Percentiles rank a stretch among this genome's conserved stretches.
These are phyloP conservation scores for Pseudozyma hubeiensis DNA, from an alignment of 1,284 basidiomycete genomes.

Conservation along the genomic window DNA sequence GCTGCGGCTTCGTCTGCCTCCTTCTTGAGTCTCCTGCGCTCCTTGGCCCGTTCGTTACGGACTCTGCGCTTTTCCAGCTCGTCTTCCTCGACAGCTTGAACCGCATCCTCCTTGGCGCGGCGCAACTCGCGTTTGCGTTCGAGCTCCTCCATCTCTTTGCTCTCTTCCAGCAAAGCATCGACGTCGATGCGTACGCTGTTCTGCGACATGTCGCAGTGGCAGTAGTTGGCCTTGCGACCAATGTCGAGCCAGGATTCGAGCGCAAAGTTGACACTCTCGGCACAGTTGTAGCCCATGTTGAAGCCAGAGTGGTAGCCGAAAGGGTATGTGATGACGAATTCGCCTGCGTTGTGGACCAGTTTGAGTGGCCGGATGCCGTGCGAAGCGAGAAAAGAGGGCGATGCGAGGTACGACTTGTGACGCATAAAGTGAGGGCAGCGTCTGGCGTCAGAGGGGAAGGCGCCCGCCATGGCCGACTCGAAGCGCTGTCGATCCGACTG, in stretches of 20 bases:
- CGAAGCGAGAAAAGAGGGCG: slow-evolving; percentile 83
- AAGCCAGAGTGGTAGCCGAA: slow-evolving; percentile 93
- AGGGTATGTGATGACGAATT: slow-evolving; percentile 96
- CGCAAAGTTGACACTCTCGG: slow-evolving; percentile 97
- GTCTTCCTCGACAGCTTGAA: slow-evolving; percentile 35
- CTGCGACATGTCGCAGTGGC: slow-evolving; percentile 61
- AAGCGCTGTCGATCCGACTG: slow-evolving; percentile 77
- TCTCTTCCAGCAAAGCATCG: slow-evolving; percentile 61
- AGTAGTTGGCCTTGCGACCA: slow-evolving; percentile 72
- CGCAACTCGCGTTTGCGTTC: slow-evolving; percentile 72
- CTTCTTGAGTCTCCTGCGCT: slow-evolving; percentile 39
- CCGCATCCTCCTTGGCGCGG: slow-evolving; percentile 65
- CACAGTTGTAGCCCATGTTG: slow-evolving; percentile 96
- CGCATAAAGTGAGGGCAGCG: slow-evolving; percentile 92
- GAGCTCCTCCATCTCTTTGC: slow-evolving; percentile 57
- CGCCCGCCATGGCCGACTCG: slow-evolving; percentile 65
- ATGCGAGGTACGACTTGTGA: slow-evolving; percentile 95
- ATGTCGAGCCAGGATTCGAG: slow-evolving; percentile 93
- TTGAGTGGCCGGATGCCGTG: slow-evolving; percentile 74
- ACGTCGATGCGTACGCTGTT: slow-evolving; percentile 67
- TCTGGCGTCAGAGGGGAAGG: slow-evolving; percentile 70
- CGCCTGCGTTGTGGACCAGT: slow-evolving; percentile 84
- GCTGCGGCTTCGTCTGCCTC: slow-evolving; percentile 28
- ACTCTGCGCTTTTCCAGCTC: slow-evolving; percentile 40
- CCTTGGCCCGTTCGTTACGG: slow-evolving; percentile 43